Evolutionary conservation across 108 stramenopile species (phyloP).

Genomic region (Chaetoceros tenuissimus): DNA sequence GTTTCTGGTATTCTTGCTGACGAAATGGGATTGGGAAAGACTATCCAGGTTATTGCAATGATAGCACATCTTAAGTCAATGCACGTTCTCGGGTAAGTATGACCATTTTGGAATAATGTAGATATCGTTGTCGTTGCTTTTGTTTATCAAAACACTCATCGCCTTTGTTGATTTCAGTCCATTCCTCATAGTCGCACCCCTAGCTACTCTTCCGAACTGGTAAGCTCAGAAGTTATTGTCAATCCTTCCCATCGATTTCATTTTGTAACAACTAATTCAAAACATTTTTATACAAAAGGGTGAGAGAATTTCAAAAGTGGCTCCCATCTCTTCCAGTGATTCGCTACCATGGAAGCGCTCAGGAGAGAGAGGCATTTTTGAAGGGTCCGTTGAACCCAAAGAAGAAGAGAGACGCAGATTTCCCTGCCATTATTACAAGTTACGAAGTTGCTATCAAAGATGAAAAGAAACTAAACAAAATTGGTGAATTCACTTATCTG

Average conservation of each 20-base stretch:
- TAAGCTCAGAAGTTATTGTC: too few species aligned
- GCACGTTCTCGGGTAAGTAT: constrained; percentile 76
- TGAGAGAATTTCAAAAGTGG: constrained; percentile 95
- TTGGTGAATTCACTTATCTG: constrained; percentile 79
- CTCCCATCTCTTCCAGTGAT: constrained; percentile 77
- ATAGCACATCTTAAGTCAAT: constrained; percentile 88
- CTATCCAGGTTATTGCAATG: constrained; percentile 92
- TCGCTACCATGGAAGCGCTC: constrained; percentile 88
- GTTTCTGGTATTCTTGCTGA: constrained; percentile 97
- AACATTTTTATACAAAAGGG: too few species aligned
- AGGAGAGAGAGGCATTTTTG: constrained; percentile 74
- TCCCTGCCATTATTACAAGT: constrained; percentile 91
- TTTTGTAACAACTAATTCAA: neutral
- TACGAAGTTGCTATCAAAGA: constrained; percentile 92
- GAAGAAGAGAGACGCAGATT: constrained; percentile 44
- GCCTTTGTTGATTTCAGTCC: too few species aligned
- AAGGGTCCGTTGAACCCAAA: constrained; percentile 61
- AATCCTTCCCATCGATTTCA: too few species aligned
- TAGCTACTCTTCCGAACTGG: constrained; percentile 99
- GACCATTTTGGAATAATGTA: too few species aligned
- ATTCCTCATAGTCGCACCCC: constrained; percentile 91
- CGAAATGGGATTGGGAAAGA: constrained; percentile 88
- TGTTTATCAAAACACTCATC: too few species aligned
- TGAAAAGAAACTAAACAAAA: constrained; percentile 56
- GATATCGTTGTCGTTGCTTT: too few species aligned